These are phyloP conservation scores for Phytophthora crassamura DNA, from an alignment of 352 stramenopile species.

Conservation along the genomic window DNA sequence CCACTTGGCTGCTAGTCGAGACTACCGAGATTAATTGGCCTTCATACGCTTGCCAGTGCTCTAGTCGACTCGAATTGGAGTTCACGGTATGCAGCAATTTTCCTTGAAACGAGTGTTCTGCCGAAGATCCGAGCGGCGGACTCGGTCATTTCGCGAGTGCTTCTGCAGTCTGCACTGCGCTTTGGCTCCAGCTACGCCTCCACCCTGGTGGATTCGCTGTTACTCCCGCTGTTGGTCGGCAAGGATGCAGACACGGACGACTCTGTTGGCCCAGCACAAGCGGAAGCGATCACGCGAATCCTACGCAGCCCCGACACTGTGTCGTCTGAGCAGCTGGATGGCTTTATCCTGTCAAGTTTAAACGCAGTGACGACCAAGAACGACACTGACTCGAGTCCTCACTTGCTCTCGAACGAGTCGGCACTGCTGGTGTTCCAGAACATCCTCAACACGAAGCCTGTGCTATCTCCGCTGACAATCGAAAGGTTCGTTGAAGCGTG, in stretches of 20 bases:
- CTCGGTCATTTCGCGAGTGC: slow-evolving; percentile 77
- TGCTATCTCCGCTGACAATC: slow-evolving; percentile 50
- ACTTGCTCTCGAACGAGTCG: slow-evolving; percentile 69
- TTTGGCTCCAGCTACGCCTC: slow-evolving; percentile 57
- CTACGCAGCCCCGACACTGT: slow-evolving; percentile 56
- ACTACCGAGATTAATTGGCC: neutral
- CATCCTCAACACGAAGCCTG: slow-evolving; percentile 65
- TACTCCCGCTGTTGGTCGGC: slow-evolving; percentile 57
- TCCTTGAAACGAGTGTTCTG: slow-evolving; percentile 60
- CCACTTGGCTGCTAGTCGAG: too few species aligned
- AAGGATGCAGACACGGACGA: neutral
- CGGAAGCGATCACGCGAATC: slow-evolving; percentile 75
- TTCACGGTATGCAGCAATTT: slow-evolving; percentile 68
- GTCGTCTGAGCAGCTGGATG: slow-evolving; percentile 54
- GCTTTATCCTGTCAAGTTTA: slow-evolving; percentile 48
- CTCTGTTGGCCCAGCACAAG: slow-evolving; percentile 54
- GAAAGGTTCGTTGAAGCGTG: slow-evolving; percentile 55
- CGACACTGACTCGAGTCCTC: slow-evolving; percentile 11
- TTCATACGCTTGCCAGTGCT: slow-evolving; percentile 29
- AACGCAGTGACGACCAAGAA: slow-evolving; percentile 1
- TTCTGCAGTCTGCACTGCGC: slow-evolving; percentile 64
- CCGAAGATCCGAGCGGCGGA: slow-evolving; percentile 62
- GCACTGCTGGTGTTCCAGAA: slow-evolving; percentile 80
- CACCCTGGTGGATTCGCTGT: slow-evolving; percentile 56
- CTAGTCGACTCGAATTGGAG: slow-evolving; percentile 77